These are phyloP conservation scores for Pinus albicaulis DNA, from an alignment of 75 land plant species.

Conservation along the genomic window DNA sequence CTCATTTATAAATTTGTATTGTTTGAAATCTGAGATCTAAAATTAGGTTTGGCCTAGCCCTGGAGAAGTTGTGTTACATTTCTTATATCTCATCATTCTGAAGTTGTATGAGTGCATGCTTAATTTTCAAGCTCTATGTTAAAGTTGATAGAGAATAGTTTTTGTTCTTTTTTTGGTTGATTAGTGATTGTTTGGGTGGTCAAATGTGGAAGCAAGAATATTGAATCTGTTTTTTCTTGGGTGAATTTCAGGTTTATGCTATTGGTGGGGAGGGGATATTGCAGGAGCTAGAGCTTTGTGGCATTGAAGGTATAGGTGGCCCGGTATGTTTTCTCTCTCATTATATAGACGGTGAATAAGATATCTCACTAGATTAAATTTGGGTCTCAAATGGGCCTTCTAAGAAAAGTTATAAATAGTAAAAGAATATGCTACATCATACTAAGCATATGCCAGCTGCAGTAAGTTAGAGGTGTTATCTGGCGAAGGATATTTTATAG, in stretches of 20 bases:
- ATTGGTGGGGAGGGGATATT: conserved; percentile 90
- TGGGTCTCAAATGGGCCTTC: too few species aligned
- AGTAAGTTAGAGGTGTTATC: too few species aligned
- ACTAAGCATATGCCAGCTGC: too few species aligned
- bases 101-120: neutral
- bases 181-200: neutral
- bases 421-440: too few species aligned
- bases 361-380: too few species aligned
- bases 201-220: neutral
- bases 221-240: neutral
- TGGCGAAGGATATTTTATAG: too few species aligned
- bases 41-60: neutral
- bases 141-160: neutral
- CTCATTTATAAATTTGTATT: neutral
- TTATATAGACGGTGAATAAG: neutral
- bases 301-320: conserved; percentile 83
- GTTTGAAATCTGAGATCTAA: neutral
- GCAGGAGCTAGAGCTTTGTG: conserved; percentile 89
- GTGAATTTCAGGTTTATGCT: conserved; percentile 69
- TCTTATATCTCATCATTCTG: neutral
- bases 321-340: conserved; percentile 53
- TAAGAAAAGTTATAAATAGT: too few species aligned
- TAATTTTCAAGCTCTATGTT: neutral
- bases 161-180: neutral
- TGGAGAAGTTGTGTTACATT: neutral